phyloP scores from a whole-genome alignment of 306 rosid species.

The Acacia crassicarpa region DNA sequence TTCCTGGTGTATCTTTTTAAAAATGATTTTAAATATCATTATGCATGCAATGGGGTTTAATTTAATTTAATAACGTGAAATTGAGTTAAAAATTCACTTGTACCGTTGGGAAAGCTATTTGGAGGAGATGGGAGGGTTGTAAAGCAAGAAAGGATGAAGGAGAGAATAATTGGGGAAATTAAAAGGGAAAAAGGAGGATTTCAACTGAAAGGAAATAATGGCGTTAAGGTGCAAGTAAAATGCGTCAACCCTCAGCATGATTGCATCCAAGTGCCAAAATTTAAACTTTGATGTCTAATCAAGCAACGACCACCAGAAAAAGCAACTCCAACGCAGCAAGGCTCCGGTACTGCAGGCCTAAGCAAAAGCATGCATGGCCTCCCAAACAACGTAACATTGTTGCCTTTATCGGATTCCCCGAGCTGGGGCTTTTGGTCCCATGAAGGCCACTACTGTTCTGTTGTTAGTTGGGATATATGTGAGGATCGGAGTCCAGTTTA shows the following conservation, averaged over 20 bases:
- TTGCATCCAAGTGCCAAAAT: neutral
- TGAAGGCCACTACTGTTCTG: neutral
- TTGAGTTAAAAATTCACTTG: neutral
- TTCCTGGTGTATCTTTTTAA: neutral
- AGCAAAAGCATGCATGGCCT: neutral
- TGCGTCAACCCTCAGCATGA: slow-evolving; percentile 5
- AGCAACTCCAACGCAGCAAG: neutral
- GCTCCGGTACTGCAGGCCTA: neutral
- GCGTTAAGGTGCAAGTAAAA: slow-evolving; percentile 27
- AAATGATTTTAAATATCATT: neutral
- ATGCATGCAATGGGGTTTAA: neutral
- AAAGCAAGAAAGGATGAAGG: neutral
- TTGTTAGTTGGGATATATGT: neutral
- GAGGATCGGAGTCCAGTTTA: no score
- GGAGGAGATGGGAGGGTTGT: neutral
- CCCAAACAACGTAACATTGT: neutral
- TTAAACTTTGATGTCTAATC: slow-evolving; percentile 9
- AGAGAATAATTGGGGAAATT: neutral
- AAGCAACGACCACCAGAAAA: slow-evolving; percentile 24
- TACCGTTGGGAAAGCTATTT: neutral
- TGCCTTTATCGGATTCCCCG: slow-evolving; percentile 21
- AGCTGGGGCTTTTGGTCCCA: neutral
- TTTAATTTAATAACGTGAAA: neutral
- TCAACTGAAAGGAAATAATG: slow-evolving; percentile 14
- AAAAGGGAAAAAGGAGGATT: neutral